Evolutionary conservation across 2,329 filamentous ascomycete genomes (phyloP), one percentile per base, ranked within the genome.

Genomic region (Trichophyton mentagrophytes): DNA sequence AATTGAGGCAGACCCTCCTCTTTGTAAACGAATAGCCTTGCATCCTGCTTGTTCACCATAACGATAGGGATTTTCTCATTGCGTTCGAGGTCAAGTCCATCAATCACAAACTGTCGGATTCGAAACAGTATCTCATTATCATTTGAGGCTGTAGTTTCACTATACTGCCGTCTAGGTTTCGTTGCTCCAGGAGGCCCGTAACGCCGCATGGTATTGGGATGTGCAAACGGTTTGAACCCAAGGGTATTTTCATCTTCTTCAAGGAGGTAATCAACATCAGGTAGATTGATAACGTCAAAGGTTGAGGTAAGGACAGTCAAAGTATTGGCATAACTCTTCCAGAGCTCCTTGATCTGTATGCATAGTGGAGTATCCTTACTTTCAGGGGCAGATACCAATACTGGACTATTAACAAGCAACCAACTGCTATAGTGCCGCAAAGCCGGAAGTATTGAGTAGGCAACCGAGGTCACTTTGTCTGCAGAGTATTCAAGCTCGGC

Each of bases 351-450:
- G 42, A 85, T 80, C 62, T 84, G 78, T 3, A 81, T 76, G 25
- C 78, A 77, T n/a, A 85, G 74, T 30, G 78, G 69, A 3, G 78
- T 78, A 63, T 83, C 81, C 60, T 78, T 78, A 60, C 70, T 72
- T 49, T 82, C 77, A n/a, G 79, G 78, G 60, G 79, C 74, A 33
- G 57, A 33, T 7, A 38, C 44, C 20, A 87, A 72, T 3, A 82
- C 74, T 15, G 76, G 68, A 68, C 78, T 79, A 62, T 80, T 83
- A 8, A 78, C 77, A 15, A 82, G 72, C 59, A 88, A 76, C 86
- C 86, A 89, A 13, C 80, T 81, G 69, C 83, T 87, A 70, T 88
- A 88, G 51, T 87, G 76, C 13, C 85, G 82, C 55, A 89, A 74
- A 36, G 79, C 79, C 3, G 86, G 85, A 22, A 88, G 74, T 53